A percentile compares a stretch with the other conserved stretches of the same genome.
These are phyloP conservation scores for Auriculariales sp. DNA, from an alignment of 768 basidiomycete species.

Conservation along the genomic window DNA sequence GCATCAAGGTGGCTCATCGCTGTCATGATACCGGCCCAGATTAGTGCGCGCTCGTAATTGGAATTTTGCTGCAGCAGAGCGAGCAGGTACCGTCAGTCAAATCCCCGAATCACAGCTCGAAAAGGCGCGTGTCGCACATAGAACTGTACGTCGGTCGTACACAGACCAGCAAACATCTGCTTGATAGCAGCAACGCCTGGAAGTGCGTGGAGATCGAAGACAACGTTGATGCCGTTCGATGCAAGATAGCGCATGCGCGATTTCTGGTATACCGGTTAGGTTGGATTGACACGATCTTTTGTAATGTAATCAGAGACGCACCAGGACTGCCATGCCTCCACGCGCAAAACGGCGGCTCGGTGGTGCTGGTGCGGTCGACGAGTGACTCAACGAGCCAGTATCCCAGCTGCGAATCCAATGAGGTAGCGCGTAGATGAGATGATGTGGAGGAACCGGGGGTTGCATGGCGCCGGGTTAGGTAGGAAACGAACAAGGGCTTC, in stretches of 20 bases:
- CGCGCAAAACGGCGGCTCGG: too few relatives aligned
- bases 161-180: constrained; percentile 51
- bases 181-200: constrained; percentile 50
- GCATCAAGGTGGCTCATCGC: constrained; percentile 55
- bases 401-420: constrained; percentile 35
- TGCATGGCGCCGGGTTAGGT: not conserved
- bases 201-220: constrained; percentile 57
- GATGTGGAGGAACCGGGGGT: not conserved
- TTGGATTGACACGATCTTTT: too few relatives aligned
- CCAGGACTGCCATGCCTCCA: constrained; percentile 54
- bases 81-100: constrained; percentile 4
- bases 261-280: too few relatives aligned
- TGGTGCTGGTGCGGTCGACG: constrained; percentile 41
- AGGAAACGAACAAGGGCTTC: not conserved
- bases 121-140: constrained; percentile 33
- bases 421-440: not conserved
- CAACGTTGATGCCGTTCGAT: constrained; percentile 50
- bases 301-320: constrained; percentile 20
- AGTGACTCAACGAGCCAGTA: constrained; percentile 72
- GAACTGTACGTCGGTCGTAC: constrained; percentile 54
- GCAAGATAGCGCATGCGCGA: too few relatives aligned
- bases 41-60: constrained; percentile 63
- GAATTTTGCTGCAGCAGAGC: not conserved
- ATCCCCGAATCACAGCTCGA: not conserved
- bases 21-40: constrained; percentile 78